phyloP scores from a whole-genome alignment of 257 asterid genomes.

The Fraxinus pennsylvanica region DNA sequence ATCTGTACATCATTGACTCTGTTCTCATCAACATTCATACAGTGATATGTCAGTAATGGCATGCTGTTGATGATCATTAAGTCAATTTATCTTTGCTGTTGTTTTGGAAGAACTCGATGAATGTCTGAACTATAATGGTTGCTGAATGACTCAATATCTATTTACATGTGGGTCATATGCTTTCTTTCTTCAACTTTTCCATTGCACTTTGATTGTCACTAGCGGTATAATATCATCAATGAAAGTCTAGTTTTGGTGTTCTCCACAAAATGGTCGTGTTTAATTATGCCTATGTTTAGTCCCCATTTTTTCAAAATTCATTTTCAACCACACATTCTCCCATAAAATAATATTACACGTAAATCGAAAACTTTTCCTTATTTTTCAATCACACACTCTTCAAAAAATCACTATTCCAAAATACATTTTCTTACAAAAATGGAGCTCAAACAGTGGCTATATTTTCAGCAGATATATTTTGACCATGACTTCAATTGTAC shows the following conservation, averaged over 20 bases:
- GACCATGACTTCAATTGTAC: background rate
- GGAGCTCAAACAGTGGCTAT: too few relatives aligned
- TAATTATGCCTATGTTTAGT: too few relatives aligned
- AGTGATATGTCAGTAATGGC: background rate
- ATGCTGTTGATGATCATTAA: background rate
- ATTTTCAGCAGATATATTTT: background rate
- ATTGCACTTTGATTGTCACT: background rate
- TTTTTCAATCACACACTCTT: too few relatives aligned
- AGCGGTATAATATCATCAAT: background rate
- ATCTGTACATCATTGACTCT: background rate
- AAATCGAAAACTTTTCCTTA: too few relatives aligned
- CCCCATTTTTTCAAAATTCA: too few relatives aligned
- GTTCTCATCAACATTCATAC: background rate
- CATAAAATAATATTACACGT: too few relatives aligned
- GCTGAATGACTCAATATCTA: background rate
- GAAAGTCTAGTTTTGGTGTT: constrained; percentile 12
- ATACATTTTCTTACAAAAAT: too few relatives aligned
- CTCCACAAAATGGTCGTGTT: background rate
- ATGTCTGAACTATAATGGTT: background rate
- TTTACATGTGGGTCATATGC: background rate
- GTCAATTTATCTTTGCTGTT: constrained; percentile 11
- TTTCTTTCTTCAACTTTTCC: background rate
- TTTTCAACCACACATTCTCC: too few relatives aligned
- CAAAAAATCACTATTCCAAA: too few relatives aligned
- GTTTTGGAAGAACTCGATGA: background rate